Base-by-base conservation (phyloP, 371 early-diverging fungal species). In the Lichtheimia ramosa region DNA sequence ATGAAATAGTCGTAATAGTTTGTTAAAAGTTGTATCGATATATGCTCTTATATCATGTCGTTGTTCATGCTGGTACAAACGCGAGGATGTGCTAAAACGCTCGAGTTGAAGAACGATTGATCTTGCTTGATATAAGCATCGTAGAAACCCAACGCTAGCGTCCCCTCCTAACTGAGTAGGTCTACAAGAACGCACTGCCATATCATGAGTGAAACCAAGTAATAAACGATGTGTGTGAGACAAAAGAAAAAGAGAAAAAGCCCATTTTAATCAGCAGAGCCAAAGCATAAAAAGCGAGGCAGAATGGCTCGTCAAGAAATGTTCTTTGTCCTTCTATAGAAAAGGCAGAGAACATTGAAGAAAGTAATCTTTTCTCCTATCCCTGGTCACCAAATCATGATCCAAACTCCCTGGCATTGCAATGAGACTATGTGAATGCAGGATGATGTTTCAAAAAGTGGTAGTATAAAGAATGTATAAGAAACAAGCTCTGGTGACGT, bases 121-220 rank as follows among this genome's bases (percentile, higher is more conserved):
- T 21, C 46, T 13, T n/a, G 46, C 46, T 12, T 46, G 46, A 46
- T 46, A 46, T 12, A 46, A 46, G 46, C 46, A 46, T n/a, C 46
- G 46, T 21, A 46, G 12, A 46, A 46, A 46, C 21, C 18, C 46
- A n/a, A 21, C 46, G 46, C 46, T 18, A 8, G 18, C 15, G 16
- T 46, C 46, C 5, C 10, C 46, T 18, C 21, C 46, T 46, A n/a
- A 21, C 46, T 46, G 18, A 1, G 34, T 34, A 21, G 21, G 46
- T 46, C 46, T 46, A 18, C 2, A 34, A 34, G 34, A 34, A 34
- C 46, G 46, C 1, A 21, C 46, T 46, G 46, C 46, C 46, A 46
- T 46, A 46, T n/a, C 46, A 46, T 46, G 46, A 46, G 46, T 18
- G n/a, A 46, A 46, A 10, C 43, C 21, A 21, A n/a, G 46, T 46